Conservation (phyloP, 352 stramenopile species). For the Globisporangium nunn region DNA sequence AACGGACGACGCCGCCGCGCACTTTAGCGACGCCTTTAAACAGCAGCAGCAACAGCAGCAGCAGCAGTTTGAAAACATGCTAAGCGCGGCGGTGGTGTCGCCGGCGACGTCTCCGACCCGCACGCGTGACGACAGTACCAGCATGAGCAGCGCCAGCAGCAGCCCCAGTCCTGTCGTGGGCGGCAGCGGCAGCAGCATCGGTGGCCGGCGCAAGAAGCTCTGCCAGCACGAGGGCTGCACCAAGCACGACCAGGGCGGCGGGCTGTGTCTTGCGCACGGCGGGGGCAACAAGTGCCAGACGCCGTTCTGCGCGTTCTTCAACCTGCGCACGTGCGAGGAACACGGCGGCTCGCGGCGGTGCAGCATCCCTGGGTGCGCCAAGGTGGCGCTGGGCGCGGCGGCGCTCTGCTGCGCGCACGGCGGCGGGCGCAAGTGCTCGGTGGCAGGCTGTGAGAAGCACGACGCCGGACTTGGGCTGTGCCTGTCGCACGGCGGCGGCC, state of each 20-base stretch:
- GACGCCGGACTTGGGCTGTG: constrained; percentile 63
- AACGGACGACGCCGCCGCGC: neutral
- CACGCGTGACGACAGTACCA: neutral
- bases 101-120: constrained; percentile 1
- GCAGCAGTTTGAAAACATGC: constrained; percentile 7
- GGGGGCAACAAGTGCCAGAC: constrained; percentile 67
- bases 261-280: constrained; percentile 58
- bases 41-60: constrained; percentile 4
- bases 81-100: constrained; percentile 1
- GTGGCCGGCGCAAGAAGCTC: constrained; percentile 9
- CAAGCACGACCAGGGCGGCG: constrained; percentile 59
- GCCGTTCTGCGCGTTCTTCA: constrained; percentile 62
- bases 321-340: constrained; percentile 64
- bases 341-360: constrained; percentile 71
- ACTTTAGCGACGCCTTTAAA: constrained; percentile 1
- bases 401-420: constrained; percentile 61
- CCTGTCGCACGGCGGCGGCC: constrained; percentile 63
- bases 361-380: constrained; percentile 36
- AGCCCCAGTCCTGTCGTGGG: neutral
- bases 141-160: neutral
- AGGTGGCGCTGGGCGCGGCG: constrained; percentile 37
- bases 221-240: constrained; percentile 44
- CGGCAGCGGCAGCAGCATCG: neutral
- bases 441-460: constrained; percentile 68
- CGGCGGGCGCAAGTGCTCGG: constrained; percentile 56